Evolutionary conservation across 2,329 filamentous ascomycete genomes (phyloP).

Genomic region (Sporothrix dimorphospora): DNA sequence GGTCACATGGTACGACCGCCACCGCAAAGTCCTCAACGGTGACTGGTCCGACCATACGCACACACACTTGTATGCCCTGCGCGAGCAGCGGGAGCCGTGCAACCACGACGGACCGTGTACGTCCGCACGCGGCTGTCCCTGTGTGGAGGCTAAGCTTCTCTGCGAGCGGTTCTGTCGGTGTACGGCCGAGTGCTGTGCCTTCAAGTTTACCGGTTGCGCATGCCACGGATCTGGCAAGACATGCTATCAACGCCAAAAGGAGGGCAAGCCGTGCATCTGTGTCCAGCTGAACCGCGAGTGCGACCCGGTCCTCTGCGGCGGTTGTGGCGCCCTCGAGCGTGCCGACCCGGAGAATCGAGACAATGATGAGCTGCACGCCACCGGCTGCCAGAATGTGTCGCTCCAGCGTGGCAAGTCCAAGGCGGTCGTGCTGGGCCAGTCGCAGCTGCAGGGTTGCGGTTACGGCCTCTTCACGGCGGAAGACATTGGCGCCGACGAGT

Average conservation of each 20-base stretch:
- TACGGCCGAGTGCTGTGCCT: slow-evolving; percentile 59
- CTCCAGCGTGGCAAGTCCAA: slow-evolving; percentile 71
- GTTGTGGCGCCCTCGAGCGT: slow-evolving; percentile 69
- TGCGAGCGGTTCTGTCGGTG: slow-evolving; percentile 76
- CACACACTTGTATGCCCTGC: slow-evolving; percentile 58
- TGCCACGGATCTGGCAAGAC: slow-evolving; percentile 64
- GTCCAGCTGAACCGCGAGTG: slow-evolving; percentile 75
- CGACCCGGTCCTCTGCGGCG: slow-evolving; percentile 73
- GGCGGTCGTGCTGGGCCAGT: slow-evolving; percentile 69
- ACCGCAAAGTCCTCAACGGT: slow-evolving; percentile 56
- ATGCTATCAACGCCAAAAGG: slow-evolving; percentile 59
- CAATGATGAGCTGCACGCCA: slow-evolving; percentile 57
- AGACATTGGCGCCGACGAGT: slow-evolving; percentile 68
- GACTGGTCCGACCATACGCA: slow-evolving; percentile 61
- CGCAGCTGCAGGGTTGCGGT: slow-evolving; percentile 67
- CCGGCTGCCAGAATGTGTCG: slow-evolving; percentile 71
- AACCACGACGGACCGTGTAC: slow-evolving; percentile 70
- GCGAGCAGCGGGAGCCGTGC: slow-evolving; percentile 66
- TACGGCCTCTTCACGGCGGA: slow-evolving; percentile 77
- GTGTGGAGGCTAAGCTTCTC: slow-evolving; percentile 62
- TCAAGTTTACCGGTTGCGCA: slow-evolving; percentile 68
- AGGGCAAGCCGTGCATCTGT: slow-evolving; percentile 67
- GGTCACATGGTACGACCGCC: slow-evolving; percentile 60
- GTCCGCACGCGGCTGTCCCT: slow-evolving; percentile 60
- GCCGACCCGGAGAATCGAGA: slow-evolving; percentile 70